phyloP scores from a whole-genome alignment of 257 asterid genomes.

The Craterostigma plantagineum region DNA sequence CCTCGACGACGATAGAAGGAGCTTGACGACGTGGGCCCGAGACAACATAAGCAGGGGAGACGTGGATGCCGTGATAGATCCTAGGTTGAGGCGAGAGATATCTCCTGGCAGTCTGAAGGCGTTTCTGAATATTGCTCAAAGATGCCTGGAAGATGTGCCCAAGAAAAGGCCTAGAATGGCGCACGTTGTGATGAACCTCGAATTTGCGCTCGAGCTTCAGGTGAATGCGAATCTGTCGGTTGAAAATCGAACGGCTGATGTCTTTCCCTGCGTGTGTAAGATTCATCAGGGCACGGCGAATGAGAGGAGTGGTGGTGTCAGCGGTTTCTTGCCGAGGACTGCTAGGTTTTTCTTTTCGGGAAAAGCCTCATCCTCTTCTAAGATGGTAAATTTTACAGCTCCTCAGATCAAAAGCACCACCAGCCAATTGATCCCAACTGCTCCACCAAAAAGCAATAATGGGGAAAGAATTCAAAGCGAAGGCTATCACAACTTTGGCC shows the following conservation, averaged over 20 bases:
- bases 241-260: slow-evolving; percentile 8
- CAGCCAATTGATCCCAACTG: slow-evolving; percentile 6
- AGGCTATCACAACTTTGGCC: slow-evolving; percentile 23
- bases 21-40: slow-evolving; percentile 21
- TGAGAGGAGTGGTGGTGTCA: too few species aligned
- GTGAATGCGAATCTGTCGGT: slow-evolving; percentile 15
- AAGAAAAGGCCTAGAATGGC: slow-evolving; percentile 37
- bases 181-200: slow-evolving; percentile 31
- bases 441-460: slow-evolving; percentile 10
- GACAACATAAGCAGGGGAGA: slow-evolving; percentile 31
- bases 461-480: slow-evolving; percentile 12
- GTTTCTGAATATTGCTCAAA: slow-evolving; percentile 29
- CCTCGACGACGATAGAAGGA: slow-evolving; percentile 13
- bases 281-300: slow-evolving; percentile 11
- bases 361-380: slow-evolving; percentile 10
- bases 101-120: slow-evolving; percentile 31
- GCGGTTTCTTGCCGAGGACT: too few species aligned
- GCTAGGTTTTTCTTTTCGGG: background rate
- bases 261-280: slow-evolving; percentile 10
- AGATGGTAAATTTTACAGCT: slow-evolving; percentile 9
- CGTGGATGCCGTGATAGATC: slow-evolving; percentile 25
- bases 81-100: slow-evolving; percentile 21
- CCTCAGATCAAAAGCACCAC: slow-evolving; percentile 7
- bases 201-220: slow-evolving; percentile 36
- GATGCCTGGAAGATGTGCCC: slow-evolving; percentile 38